Base-by-base conservation (phyloP, 2,329 filamentous ascomycete species). In the Teratosphaeria nubilosa region DNA sequence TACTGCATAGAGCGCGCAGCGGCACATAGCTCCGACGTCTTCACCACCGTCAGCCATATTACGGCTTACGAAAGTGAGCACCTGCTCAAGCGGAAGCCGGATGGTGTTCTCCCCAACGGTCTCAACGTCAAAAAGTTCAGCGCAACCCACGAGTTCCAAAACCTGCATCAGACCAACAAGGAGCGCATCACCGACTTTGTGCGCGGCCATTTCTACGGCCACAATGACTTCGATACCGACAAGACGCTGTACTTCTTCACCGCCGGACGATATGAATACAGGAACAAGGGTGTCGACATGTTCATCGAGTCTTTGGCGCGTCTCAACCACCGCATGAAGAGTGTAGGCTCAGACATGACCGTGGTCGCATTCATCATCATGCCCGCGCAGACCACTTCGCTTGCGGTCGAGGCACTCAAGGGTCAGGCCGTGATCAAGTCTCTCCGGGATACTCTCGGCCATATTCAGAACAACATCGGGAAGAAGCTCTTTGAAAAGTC, bases 261-360 rank as follows among this genome's bases (percentile, higher is more conserved):
- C 3, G 88, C 94, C 6, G 94, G 94, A 60, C 88, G 94, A 62
- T 99, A 99, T 70, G 94, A 99, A 75, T 99, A 92, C 81, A 82
- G 94, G 64, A 99, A 99, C 72, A 99, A 99, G 77, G 94, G 94
- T 70, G 92, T 96, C 10, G 94, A 99, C 75, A 97, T 99, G 94
- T 99, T 97, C 75, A 95, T 99, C 66, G 94, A 99, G 76, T 94
- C 91, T 3, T 78, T 99, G 62, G 94, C 94, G 30, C 88, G 94
- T 51, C 78, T 99, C 68, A 99, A 99, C 76, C 91, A 97, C 78
- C 84, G 88, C 45, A 84, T 99, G 70, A 97, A 97, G 82, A 76
- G 76, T 55, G 76, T 85, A 7, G 90, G 90, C 54, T 95, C 90
- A 66, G 95, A 94, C 76, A 91, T 86, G 72, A 97, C 94, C 0